Evolutionary conservation across 2,329 filamentous ascomycete genomes (phyloP), one percentile per base, ranked within the genome.

Genomic region (Ophiognomonia clavigignenti-juglandacearum): DNA sequence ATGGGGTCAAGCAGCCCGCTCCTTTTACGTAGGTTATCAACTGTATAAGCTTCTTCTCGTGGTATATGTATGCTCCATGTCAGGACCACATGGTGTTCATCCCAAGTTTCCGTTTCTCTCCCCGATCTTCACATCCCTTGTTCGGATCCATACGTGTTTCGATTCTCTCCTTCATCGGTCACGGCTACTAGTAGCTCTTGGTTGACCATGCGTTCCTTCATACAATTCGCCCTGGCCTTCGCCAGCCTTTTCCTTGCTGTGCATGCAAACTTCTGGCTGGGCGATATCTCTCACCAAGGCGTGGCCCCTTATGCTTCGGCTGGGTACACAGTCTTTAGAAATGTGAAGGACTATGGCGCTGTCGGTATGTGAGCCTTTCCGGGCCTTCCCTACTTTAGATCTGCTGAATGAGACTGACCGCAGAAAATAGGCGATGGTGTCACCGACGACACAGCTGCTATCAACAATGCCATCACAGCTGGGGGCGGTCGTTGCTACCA

Each of bases 261-360:
- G 32, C 53, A 59, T 42, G 62, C 56, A 13, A 34, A 37, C 24
- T 61, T 58, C 41, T 65, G 62, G 63, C 55, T 65, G 54, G 59
- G 54, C 23, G 55, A 61, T 37, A 59, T 65, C 31, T 45, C 57
- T n/a, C 62, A 74, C 53, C 66, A 70, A 52, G 70, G 71, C 11
- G 49, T 67, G 48, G 69, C 70, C 9, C 69, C 71, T 29, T 73
- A 65, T 57, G 69, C 64, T 35, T 60, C 56, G 6, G 43, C 57
- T 14, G 65, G 62, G 24, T 73, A 72, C 45, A 58, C 62, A n/a
- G 68, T 73, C 5, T 74, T 72, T 51, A 67, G 71, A 38, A 74
- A 73, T 49, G 71, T 74, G 19, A 70, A 62, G 56, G 70, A 71
- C 59, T 74, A 69, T 50, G 71, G 71, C 38, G 71, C 71, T 40